phyloP scores from a whole-genome alignment of 129 eudicot genomes.

The sunflower (Helianthus annuus) region HanXRQr2.0-SUNRISE NC_035442.2:57719473-57719972 shows the following conservation, averaged over 20 bases:
- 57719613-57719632: slow-evolving; percentile 55
- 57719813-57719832: not conserved
- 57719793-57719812: slow-evolving; percentile 1
- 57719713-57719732: slow-evolving; percentile 16
- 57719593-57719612: slow-evolving; percentile 81
- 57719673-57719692: slow-evolving; percentile 30
- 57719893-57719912: too few relatives aligned
- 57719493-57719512: too few relatives aligned
- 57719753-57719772: slow-evolving; percentile 19
- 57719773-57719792: slow-evolving; percentile 25
- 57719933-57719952: too few relatives aligned
- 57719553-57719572: slow-evolving; percentile 77
- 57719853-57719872: too few relatives aligned
- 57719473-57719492: too few relatives aligned
- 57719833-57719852: too few relatives aligned
- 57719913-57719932: too few relatives aligned
- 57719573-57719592: slow-evolving; percentile 81
- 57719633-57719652: slow-evolving; percentile 52
- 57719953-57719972: too few relatives aligned
- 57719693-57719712: not conserved
- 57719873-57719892: too few relatives aligned
- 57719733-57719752: slow-evolving; percentile 26
- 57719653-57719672: slow-evolving; percentile 78
- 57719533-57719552: slow-evolving; percentile 62
- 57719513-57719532: slow-evolving; percentile 1